These are phyloP conservation scores for Ilyonectria destructans DNA, from an alignment of 2,329 filamentous ascomycete species.

Conservation along the genomic window DNA sequence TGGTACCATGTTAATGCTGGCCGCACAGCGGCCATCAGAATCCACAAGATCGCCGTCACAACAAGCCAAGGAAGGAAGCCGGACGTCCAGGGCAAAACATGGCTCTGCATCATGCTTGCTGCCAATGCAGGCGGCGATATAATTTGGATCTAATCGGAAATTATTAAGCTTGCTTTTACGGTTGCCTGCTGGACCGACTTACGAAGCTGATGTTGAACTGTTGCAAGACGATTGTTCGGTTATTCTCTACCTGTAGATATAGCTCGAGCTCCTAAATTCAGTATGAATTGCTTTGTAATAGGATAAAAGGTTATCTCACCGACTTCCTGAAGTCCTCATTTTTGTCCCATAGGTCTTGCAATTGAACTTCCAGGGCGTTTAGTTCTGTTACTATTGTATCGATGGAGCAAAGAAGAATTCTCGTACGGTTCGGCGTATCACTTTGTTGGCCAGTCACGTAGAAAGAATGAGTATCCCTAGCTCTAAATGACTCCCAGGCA, in stretches of 20 bases:
- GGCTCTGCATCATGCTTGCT: slow-evolving; percentile 15
- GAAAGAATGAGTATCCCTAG: neutral
- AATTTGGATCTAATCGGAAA: slow-evolving; percentile 5
- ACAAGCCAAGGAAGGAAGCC: slow-evolving; percentile 11
- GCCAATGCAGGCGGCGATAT: slow-evolving; percentile 12
- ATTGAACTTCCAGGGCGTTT: neutral
- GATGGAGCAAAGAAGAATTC: neutral
- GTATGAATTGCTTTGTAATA: neutral
- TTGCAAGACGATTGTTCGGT: slow-evolving; percentile 3
- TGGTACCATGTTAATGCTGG: neutral
- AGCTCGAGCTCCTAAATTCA: slow-evolving; percentile 2
- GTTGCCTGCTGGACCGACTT: neutral
- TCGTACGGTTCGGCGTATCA: neutral
- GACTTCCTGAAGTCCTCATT: slow-evolving; percentile 5
- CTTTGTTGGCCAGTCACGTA: neutral
- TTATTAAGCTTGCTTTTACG: neutral
- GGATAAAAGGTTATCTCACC: neutral
- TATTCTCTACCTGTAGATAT: slow-evolving; percentile 2
- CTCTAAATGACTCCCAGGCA: neutral
- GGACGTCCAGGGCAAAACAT: slow-evolving; percentile 22
- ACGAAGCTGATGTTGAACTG: slow-evolving; percentile 16
- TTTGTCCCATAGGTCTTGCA: neutral
- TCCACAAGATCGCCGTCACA: slow-evolving; percentile 2
- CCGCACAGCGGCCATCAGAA: neutral
- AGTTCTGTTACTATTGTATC: neutral